These are phyloP conservation scores for Globisporangium megalacanthum DNA, from an alignment of 352 stramenopile genomes.

Conservation along the genomic window DNA sequence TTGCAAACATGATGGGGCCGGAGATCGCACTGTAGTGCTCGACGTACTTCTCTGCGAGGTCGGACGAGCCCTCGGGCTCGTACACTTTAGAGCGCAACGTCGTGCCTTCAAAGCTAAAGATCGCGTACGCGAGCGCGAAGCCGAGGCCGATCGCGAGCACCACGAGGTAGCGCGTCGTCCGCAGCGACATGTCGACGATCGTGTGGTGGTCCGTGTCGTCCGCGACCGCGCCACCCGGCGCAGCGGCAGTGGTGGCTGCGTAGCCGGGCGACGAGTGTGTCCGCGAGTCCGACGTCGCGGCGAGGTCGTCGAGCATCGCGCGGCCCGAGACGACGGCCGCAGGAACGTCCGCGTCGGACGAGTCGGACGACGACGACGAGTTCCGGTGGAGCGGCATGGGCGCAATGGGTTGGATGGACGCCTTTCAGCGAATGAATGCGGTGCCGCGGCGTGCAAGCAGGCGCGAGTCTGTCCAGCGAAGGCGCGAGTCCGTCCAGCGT, in stretches of 20 bases:
- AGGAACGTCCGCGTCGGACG: too few relatives aligned
- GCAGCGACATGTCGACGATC: slow-evolving; percentile 20
- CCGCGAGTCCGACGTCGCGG: neutral
- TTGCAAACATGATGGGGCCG: slow-evolving; percentile 14
- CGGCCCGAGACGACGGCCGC: neutral
- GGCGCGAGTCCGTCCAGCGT: too few relatives aligned
- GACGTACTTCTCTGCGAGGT: slow-evolving; percentile 7
- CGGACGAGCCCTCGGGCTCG: slow-evolving; percentile 12
- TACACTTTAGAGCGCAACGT: slow-evolving; percentile 6
- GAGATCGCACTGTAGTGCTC: slow-evolving; percentile 15
- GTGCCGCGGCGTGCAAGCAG: too few relatives aligned
- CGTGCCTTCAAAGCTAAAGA: slow-evolving; percentile 15
- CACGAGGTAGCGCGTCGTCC: slow-evolving; percentile 14
- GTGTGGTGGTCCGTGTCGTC: slow-evolving; percentile 17
- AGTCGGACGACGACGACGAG: too few relatives aligned
- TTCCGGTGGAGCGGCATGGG: too few relatives aligned
- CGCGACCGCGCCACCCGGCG: neutral
- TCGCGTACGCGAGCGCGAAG: slow-evolving; percentile 11
- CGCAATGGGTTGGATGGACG: too few relatives aligned
- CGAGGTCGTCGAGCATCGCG: neutral
- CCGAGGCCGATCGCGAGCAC: slow-evolving; percentile 16
- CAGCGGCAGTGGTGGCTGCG: neutral
- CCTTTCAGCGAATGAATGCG: neutral
- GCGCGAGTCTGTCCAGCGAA: too few relatives aligned
- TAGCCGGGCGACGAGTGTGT: neutral